These are phyloP conservation scores for Poa annua DNA, from an alignment of 176 grass and related monocot species.

Conservation along the genomic window DNA sequence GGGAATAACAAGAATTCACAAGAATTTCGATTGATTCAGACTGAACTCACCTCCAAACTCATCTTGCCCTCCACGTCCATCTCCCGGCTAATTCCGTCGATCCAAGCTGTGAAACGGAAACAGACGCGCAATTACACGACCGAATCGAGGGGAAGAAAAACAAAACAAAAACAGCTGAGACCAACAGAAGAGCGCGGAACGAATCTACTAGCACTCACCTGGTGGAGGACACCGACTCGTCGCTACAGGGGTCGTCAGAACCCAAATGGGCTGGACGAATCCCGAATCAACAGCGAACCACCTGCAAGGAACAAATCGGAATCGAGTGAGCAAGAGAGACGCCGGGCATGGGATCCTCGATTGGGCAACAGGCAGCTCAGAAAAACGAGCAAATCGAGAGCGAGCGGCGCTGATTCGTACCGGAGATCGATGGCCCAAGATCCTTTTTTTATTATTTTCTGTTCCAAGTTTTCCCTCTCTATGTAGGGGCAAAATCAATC, in stretches of 20 bases:
- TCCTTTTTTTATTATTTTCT: not conserved
- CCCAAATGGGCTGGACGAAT: not conserved
- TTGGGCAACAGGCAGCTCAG: not conserved
- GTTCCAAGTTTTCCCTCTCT: not conserved
- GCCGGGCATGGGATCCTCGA: not conserved
- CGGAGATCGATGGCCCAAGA: conserved; percentile 10
- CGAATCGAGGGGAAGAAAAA: not conserved
- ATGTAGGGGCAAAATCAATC: conserved; percentile 9
- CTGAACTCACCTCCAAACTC: conserved; percentile 43
- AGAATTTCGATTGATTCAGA: not conserved
- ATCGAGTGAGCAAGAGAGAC: not conserved
- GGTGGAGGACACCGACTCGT: not conserved
- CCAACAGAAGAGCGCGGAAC: conserved; percentile 17
- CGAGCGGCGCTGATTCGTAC: not conserved
- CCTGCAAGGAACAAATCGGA: conserved; percentile 39
- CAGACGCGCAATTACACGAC: conserved; percentile 10
- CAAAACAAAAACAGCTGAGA: not conserved
- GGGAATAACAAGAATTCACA: not conserved
- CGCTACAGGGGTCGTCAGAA: not conserved
- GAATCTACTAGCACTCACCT: conserved; percentile 52
- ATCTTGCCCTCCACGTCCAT: conserved; percentile 46
- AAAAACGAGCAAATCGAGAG: conserved; percentile 12
- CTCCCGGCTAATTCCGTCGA: conserved; percentile 12
- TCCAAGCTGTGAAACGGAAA: conserved; percentile 23
- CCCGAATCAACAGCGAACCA: too few relatives aligned